Evolutionary conservation across 495 filamentous ascomycete genomes (phyloP).

Genomic region (Aspergillus ostianus): DNA sequence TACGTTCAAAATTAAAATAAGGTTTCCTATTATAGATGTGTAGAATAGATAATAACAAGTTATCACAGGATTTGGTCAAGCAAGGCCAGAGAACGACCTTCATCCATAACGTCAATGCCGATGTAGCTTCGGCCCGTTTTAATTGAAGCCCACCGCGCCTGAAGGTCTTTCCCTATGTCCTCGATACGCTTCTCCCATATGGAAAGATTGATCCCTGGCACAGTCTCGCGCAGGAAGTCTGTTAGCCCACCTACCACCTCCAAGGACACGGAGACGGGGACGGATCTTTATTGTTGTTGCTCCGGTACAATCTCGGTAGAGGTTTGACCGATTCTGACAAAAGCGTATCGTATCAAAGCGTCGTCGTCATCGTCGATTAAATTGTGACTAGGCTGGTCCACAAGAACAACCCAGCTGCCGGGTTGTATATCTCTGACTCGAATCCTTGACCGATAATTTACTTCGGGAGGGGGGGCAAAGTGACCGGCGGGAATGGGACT

Average conservation of each 20-base stretch:
- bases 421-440: slow-evolving; percentile 14
- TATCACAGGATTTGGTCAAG: neutral
- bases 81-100: neutral
- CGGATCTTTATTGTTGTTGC: slow-evolving; percentile 11
- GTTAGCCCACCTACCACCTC: slow-evolving; percentile 19
- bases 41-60: too few species aligned
- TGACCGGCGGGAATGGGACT: slow-evolving; percentile 16
- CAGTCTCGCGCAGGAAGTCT: slow-evolving; percentile 15
- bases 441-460: slow-evolving; percentile 12
- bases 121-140: too few species aligned
- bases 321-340: slow-evolving; percentile 10
- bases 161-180: too few species aligned
- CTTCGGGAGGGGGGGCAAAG: slow-evolving; percentile 6
- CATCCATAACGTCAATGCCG: neutral
- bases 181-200: slow-evolving; percentile 14
- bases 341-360: slow-evolving; percentile 16
- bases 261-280: neutral
- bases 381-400: slow-evolving; percentile 11
- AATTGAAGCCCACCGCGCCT: too few species aligned
- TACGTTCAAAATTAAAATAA: too few species aligned
- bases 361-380: slow-evolving; percentile 5
- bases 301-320: slow-evolving; percentile 7
- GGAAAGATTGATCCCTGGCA: slow-evolving; percentile 25
- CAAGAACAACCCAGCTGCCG: slow-evolving; percentile 21
- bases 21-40: too few species aligned